Evolutionary conservation across 805 yeast species (phyloP).

Genomic region (Wickerhamiella bombiphila): DNA sequence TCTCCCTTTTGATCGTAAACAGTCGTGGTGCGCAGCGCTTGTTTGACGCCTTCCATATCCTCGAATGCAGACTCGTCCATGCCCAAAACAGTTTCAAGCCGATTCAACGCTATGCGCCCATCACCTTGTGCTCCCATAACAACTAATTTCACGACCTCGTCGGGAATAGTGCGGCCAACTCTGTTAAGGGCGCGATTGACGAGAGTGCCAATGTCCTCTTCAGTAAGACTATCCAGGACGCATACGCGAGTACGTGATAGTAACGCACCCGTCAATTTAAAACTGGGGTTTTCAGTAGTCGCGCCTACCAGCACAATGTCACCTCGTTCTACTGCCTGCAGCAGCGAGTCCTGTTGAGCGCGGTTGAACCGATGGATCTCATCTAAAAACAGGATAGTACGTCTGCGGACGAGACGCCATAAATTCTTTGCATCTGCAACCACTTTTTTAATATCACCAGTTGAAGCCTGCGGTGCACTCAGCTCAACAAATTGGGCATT

Average conservation of each 20-base stretch:
- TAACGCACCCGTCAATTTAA: constrained; percentile 67
- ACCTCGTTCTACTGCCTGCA: constrained; percentile 77
- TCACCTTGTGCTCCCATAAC: constrained; percentile 76
- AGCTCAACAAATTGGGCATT: constrained; percentile 55
- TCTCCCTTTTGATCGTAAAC: constrained; percentile 82
- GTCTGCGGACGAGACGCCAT: constrained; percentile 32
- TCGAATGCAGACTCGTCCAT: constrained; percentile 10
- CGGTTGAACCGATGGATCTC: constrained; percentile 83
- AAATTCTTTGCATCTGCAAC: constrained; percentile 38
- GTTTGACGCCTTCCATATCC: constrained; percentile 20
- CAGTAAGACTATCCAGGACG: constrained; percentile 40
- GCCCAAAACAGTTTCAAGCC: constrained; percentile 43
- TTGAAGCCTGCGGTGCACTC: constrained; percentile 67
- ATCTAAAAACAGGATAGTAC: constrained; percentile 70
- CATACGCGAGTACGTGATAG: constrained; percentile 74
- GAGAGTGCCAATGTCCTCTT: constrained; percentile 37
- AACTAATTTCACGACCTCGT: constrained; percentile 49
- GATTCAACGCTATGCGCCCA: constrained; percentile 67
- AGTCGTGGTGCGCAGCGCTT: constrained; percentile 34
- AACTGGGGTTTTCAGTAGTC: constrained; percentile 91
- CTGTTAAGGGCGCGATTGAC: constrained; percentile 43
- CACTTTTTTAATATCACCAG: constrained; percentile 48
- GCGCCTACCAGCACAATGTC: constrained; percentile 77
- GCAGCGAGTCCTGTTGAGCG: constrained; percentile 73
- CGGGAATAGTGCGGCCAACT: constrained; percentile 36